Percentiles rank a stretch among this genome's conserved stretches.
These are phyloP conservation scores for Secale cereale DNA, from an alignment of 176 grass and related monocot genomes.

Conservation along the genomic window DNA sequence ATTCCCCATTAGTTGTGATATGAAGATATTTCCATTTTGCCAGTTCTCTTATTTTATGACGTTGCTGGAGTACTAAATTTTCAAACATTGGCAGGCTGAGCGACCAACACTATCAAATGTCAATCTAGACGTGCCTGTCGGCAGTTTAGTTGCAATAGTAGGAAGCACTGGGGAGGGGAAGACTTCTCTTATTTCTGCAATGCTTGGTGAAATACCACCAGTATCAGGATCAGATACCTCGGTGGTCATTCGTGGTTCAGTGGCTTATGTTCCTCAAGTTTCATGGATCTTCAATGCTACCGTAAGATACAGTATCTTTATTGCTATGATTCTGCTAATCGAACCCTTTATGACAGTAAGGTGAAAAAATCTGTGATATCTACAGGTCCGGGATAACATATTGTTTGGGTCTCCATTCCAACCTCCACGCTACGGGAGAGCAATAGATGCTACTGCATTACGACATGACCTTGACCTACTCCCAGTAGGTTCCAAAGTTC, in stretches of 20 bases:
- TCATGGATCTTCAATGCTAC: conserved; percentile 99
- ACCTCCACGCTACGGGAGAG: conserved; percentile 59
- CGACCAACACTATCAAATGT: conserved; percentile 91
- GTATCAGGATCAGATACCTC: conserved; percentile 67
- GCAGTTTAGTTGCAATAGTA: conserved; percentile 89
- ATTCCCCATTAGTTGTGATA: neutral
- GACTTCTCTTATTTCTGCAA: conserved; percentile 96
- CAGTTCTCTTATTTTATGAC: conserved; percentile 3
- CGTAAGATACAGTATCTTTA: conserved; percentile 45
- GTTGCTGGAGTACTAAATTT: conserved; percentile 16
- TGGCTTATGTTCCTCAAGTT: conserved; percentile 99
- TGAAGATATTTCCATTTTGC: conserved; percentile 1
- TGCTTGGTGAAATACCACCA: conserved; percentile 91
- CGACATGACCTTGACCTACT: conserved; percentile 86
- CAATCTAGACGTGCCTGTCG: conserved; percentile 86
- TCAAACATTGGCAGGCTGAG: conserved; percentile 55
- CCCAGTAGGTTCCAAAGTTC: conserved; percentile 74
- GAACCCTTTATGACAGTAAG: conserved; percentile 4
- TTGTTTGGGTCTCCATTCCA: conserved; percentile 93
- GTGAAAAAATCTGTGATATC: conserved; percentile 11
- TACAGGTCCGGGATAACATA: conserved; percentile 95
- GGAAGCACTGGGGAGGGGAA: conserved; percentile 99
- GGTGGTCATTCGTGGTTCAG: conserved; percentile 64
- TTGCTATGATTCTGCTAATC: neutral
- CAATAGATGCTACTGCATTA: conserved; percentile 77